Conservation (phyloP, 2,329 filamentous ascomycete species). For the Gremmenia infestans region DNA sequence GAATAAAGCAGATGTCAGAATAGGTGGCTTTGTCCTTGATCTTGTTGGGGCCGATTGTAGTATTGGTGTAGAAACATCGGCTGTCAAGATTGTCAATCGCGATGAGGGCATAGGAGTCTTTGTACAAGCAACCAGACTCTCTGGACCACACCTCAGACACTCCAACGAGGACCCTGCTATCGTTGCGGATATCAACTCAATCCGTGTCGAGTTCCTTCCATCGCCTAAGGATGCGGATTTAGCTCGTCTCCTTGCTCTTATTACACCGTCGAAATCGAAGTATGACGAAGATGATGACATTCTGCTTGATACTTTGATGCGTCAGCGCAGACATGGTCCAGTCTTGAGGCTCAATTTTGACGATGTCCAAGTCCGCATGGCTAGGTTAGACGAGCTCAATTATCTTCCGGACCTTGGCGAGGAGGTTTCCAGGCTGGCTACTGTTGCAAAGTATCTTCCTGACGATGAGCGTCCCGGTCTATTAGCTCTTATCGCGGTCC, state of each 20-base stretch:
- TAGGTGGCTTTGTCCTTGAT: conserved; percentile 72
- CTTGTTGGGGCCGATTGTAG: conserved; percentile 75
- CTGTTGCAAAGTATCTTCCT: conserved; percentile 88
- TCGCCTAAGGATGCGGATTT: conserved; percentile 75
- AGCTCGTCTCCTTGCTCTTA: conserved; percentile 73
- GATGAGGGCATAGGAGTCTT: conserved; percentile 66
- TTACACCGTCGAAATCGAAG: conserved; percentile 87
- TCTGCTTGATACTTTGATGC: conserved; percentile 82
- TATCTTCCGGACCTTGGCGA: conserved; percentile 67
- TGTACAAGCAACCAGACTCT: conserved; percentile 70
- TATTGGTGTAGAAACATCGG: conserved; percentile 69
- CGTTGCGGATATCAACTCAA: conserved; percentile 56
- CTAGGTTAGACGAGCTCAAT: conserved; percentile 59
- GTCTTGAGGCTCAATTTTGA: conserved; percentile 69
- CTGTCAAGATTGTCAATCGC: conserved; percentile 75
- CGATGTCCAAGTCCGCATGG: conserved; percentile 56
- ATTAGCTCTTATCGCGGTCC: conserved; percentile 65
- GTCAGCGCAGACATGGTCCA: conserved; percentile 80
- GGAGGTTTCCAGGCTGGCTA: conserved; percentile 77
- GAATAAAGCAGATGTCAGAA: conserved; percentile 67
- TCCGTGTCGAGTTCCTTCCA: conserved; percentile 67
- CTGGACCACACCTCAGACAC: conserved; percentile 60
- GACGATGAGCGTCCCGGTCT: conserved; percentile 92
- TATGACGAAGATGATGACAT: conserved; percentile 89
- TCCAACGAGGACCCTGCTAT: conserved; percentile 54